Evolutionary conservation across 768 basidiomycete genomes (phyloP), one percentile per base, ranked within the genome.

Genomic region (Pisolithus marmoratus): DNA sequence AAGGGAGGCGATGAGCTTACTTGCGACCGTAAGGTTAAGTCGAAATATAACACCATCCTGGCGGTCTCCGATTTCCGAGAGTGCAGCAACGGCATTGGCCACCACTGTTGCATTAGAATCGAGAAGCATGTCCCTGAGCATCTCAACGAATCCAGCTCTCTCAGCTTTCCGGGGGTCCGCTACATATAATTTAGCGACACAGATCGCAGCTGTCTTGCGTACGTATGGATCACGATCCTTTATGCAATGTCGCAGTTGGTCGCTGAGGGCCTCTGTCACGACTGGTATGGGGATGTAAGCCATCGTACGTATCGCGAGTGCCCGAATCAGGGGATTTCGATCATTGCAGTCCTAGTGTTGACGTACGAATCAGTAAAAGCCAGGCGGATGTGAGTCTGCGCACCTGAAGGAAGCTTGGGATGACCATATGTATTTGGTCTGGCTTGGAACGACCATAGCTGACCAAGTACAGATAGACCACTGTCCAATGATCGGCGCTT

Each of bases 261-360:
- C 96, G 38, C 84, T 75, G 36, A 99, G 77, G 1, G 90, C 81
- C 51, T 90, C 87, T 12, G 86, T 85, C 54, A 97, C 91, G 46
- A 84, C 76, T 8, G 94, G 88, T 22, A 96, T 86, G 34, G 94
- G 92, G 60, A 99, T 98, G 64, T 96, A 97, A 7, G 96, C 95
- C 95, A 99, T 98, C 12, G 96, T 99, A 40, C 96, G 90, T 61
- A 99, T 94, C 19, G 96, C 94, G 43, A 99, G 77, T 15, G 95
- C 96, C 34, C 96, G 89, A 52, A 99, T 93, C 45, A 99, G 84
- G 11, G 96, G 95, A 66, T 98, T 98, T 43, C 90, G 83, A 65
- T 98, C 95, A 61, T 85, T 87, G 61, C 93, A 96, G 66, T 98
- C 95, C 95, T 98, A 60, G 40, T 29, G 52, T 45, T 24, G 34